These are phyloP conservation scores for Myrica gale DNA, from an alignment of 306 rosid species.

Conservation along the genomic window DNA sequence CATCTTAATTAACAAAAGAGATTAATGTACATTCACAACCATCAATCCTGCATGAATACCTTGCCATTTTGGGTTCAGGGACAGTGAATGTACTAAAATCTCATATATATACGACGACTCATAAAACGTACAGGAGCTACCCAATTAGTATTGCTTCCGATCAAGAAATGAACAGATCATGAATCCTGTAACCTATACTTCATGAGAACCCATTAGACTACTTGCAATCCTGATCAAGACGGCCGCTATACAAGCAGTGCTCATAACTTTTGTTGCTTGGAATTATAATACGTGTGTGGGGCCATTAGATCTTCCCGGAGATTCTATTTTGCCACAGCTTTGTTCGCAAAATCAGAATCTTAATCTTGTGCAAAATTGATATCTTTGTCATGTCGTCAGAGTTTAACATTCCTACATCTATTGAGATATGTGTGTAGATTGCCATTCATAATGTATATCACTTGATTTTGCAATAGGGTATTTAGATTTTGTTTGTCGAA, in stretches of 20 bases:
- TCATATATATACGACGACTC: not conserved
- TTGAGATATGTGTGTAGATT: constrained; percentile 20
- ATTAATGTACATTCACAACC: no score
- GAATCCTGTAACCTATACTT: not conserved
- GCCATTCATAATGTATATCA: constrained; percentile 32
- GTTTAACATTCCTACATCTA: constrained; percentile 44
- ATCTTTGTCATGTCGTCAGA: constrained; percentile 56
- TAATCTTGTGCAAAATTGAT: constrained; percentile 49
- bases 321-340: constrained; percentile 42
- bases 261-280: constrained; percentile 37
- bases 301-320: constrained; percentile 44
- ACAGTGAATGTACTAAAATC: not conserved
- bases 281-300: constrained; percentile 39
- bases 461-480: constrained; percentile 29
- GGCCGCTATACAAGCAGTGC: no score
- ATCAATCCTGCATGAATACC: not conserved
- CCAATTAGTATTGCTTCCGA: not conserved
- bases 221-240: no score
- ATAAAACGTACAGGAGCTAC: no score
- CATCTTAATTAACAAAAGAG: not conserved
- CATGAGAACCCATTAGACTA: not conserved
- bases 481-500: constrained; percentile 25
- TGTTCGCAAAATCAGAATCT: constrained; percentile 65
- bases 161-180: not conserved
- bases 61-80: not conserved